These are phyloP conservation scores for Tephrocybe sp. DNA, from an alignment of 768 basidiomycete species.

Conservation along the genomic window DNA sequence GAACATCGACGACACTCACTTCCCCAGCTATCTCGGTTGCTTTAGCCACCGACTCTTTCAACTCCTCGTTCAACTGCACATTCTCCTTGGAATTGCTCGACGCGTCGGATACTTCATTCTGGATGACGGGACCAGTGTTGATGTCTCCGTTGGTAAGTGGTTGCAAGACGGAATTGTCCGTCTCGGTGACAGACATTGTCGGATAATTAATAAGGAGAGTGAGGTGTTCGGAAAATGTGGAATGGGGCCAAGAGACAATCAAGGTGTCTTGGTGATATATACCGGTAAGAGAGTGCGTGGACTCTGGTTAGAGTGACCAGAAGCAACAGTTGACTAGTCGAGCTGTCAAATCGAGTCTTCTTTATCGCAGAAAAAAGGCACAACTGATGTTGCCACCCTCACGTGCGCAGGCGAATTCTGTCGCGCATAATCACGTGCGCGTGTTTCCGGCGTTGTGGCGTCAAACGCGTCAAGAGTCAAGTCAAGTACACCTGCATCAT, in stretches of 20 bases:
- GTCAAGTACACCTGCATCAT: too few species aligned
- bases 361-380: constrained; percentile 14
- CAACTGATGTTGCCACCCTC: constrained; percentile 8
- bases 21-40: constrained; percentile 3
- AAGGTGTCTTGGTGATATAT: constrained; percentile 10
- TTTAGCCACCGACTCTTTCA: constrained; percentile 10
- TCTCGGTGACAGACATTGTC: constrained; percentile 20
- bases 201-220: constrained; percentile 20
- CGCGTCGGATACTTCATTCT: constrained; percentile 9
- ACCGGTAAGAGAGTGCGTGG: constrained; percentile 8
- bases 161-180: constrained; percentile 12
- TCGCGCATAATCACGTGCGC: constrained; percentile 20
- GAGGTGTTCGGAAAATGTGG: constrained; percentile 8
- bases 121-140: background rate
- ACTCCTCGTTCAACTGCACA: constrained; percentile 7
- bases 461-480: background rate
- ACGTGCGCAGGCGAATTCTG: constrained; percentile 11
- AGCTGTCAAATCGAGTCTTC: constrained; percentile 11
- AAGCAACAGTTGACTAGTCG: background rate
- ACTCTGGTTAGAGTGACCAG: background rate
- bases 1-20: constrained; percentile 5
- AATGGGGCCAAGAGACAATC: constrained; percentile 4
- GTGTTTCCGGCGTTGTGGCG: constrained; percentile 4
- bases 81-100: constrained; percentile 7
- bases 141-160: constrained; percentile 13